Evolutionary conservation across 2,329 filamentous ascomycete genomes (phyloP).

Genomic region (Diatrype stigma): DNA sequence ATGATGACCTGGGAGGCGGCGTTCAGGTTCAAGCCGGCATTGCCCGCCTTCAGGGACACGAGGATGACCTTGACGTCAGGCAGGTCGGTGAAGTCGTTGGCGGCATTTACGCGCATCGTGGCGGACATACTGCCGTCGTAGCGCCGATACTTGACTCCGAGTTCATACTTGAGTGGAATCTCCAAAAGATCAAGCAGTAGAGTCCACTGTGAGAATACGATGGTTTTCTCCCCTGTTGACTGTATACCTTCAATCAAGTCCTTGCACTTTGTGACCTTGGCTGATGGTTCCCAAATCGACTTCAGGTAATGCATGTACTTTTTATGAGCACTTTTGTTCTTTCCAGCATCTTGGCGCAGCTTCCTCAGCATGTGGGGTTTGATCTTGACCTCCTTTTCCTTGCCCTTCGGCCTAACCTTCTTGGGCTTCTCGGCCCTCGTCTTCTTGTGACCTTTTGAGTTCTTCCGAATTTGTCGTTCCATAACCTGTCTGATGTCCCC

Average conservation of each 20-base stretch:
- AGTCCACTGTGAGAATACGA: constrained; percentile 81
- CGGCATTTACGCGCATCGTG: constrained; percentile 60
- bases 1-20: constrained; percentile 83
- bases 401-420: constrained; percentile 38
- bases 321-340: constrained; percentile 60
- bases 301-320: constrained; percentile 67
- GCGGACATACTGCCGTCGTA: constrained; percentile 76
- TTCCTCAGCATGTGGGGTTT: constrained; percentile 30
- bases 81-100: constrained; percentile 60
- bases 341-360: constrained; percentile 62
- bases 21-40: constrained; percentile 81
- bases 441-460: constrained; percentile 11
- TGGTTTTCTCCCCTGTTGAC: constrained; percentile 63
- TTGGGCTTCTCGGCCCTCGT: constrained; percentile 40
- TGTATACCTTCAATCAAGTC: constrained; percentile 54
- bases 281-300: constrained; percentile 67
- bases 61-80: constrained; percentile 64
- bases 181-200: constrained; percentile 74
- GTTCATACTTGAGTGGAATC: constrained; percentile 57
- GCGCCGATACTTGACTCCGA: constrained; percentile 55
- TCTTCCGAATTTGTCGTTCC: constrained; percentile 16
- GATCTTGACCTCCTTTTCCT: constrained; percentile 37
- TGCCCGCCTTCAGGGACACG: constrained; percentile 75
- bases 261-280: constrained; percentile 68
- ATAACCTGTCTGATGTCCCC: constrained; percentile 10